Evolutionary conservation across 441 rosid species (phyloP).

Genomic region (Euphorbia schlechtendalii): DNA sequence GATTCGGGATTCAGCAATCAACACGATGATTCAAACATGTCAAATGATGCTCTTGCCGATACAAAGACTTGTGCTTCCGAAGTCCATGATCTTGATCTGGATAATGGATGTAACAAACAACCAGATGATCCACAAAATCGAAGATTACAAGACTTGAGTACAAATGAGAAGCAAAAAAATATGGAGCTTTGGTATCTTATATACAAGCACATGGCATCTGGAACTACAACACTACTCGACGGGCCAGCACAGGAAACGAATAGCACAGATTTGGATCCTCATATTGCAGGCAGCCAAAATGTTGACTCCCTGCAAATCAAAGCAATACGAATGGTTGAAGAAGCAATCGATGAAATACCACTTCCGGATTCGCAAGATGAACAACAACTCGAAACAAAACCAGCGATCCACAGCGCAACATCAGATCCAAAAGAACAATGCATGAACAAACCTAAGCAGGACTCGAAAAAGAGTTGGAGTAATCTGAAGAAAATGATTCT

Average conservation of each 20-base stretch:
- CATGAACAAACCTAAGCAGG: conserved; percentile 25
- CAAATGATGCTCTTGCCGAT: too few relatives aligned
- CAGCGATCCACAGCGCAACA: conserved; percentile 12
- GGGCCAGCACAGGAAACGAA: conserved; percentile 20
- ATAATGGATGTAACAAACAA: conserved; percentile 15
- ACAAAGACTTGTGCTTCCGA: too few relatives aligned
- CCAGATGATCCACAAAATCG: conserved; percentile 15
- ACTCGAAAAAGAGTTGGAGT: conserved; percentile 56
- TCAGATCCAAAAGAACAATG: conserved; percentile 17
- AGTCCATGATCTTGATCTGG: too few relatives aligned
- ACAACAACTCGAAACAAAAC: conserved; percentile 22
- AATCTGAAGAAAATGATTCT: conserved; percentile 63
- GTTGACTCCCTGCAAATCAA: conserved; percentile 40
- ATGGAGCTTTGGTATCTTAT: conserved; percentile 63
- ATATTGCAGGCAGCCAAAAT: conserved; percentile 24
- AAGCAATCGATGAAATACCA: conserved; percentile 81
- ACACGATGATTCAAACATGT: too few relatives aligned
- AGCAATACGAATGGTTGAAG: conserved; percentile 78
- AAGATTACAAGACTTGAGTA: conserved; percentile 10
- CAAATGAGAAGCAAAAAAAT: conserved; percentile 43
- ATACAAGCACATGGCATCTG: conserved; percentile 78
- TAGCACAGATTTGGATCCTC: conserved; percentile 15
- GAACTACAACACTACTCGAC: conserved; percentile 24
- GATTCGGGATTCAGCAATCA: conserved; percentile 17
- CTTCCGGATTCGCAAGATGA: conserved; percentile 49